phyloP scores from a whole-genome alignment of 225 moss, liverwort and hornwort genomes.

The Climacium dendroides region DNA sequence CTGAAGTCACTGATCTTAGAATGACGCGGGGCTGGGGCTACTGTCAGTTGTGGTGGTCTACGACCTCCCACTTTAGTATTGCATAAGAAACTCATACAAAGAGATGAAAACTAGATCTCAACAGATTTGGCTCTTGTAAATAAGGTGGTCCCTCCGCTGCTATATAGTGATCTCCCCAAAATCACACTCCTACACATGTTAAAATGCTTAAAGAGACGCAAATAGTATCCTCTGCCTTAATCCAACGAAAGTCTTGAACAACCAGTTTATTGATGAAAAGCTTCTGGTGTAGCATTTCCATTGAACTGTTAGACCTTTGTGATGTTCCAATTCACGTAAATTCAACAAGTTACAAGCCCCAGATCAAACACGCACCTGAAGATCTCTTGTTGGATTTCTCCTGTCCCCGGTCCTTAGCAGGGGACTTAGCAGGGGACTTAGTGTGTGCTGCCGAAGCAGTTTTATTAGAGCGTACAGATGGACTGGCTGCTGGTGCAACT shows the following conservation, averaged over 20 bases:
- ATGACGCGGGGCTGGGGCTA: background rate
- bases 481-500: background rate
- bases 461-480: constrained; percentile 3
- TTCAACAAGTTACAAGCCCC: background rate
- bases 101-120: background rate
- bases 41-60: background rate
- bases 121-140: background rate
- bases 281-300: background rate
- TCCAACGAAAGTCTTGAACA: background rate
- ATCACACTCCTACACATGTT: background rate
- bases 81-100: background rate
- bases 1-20: background rate
- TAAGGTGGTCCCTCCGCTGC: background rate
- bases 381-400: constrained; percentile 18
- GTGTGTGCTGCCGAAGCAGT: background rate
- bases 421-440: constrained; percentile 3
- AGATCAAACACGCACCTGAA: constrained; percentile 23
- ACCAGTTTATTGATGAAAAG: background rate
- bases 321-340: background rate
- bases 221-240: background rate
- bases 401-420: background rate
- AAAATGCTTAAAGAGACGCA: background rate
- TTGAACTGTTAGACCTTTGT: background rate
- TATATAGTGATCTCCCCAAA: no score
- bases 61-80: background rate